Conservation (phyloP, 1,284 basidiomycete genomes). For the Peniophora sp. region DNA sequence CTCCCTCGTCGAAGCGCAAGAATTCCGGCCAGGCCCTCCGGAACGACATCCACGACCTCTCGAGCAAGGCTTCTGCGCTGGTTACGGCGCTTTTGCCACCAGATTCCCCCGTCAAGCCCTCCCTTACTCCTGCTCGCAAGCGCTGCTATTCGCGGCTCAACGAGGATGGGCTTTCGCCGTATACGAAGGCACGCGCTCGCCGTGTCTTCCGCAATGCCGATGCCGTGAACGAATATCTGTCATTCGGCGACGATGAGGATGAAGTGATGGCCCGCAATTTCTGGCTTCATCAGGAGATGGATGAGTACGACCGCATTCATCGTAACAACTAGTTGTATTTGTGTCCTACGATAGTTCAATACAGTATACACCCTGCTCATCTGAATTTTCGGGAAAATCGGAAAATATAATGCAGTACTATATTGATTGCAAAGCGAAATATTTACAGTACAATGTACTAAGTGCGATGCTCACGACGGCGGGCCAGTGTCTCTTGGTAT, state of each 20-base stretch:
- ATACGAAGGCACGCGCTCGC: neutral
- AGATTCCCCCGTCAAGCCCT: neutral
- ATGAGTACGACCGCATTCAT: neutral
- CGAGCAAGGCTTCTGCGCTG: too few relatives aligned
- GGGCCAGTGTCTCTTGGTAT: neutral
- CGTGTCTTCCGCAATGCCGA: neutral
- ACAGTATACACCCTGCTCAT: neutral
- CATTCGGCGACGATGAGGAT: neutral
- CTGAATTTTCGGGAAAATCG: too few relatives aligned
- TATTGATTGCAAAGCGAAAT: neutral
- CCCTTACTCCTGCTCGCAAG: neutral
- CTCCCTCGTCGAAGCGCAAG: neutral
- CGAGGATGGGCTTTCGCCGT: neutral
- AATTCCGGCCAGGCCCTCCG: neutral
- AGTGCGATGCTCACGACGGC: neutral
- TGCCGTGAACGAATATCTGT: neutral
- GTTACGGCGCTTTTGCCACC: neutral
- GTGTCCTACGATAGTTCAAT: neutral
- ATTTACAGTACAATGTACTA: too few relatives aligned
- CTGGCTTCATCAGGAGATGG: conserved; percentile 1
- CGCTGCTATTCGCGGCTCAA: neutral
- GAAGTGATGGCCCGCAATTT: neutral
- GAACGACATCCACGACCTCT: too few relatives aligned
- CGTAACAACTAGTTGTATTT: neutral
- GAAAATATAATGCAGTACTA: neutral